phyloP scores from a whole-genome alignment of 2,329 filamentous ascomycete species.

The Xylariaceae sp. region DNA sequence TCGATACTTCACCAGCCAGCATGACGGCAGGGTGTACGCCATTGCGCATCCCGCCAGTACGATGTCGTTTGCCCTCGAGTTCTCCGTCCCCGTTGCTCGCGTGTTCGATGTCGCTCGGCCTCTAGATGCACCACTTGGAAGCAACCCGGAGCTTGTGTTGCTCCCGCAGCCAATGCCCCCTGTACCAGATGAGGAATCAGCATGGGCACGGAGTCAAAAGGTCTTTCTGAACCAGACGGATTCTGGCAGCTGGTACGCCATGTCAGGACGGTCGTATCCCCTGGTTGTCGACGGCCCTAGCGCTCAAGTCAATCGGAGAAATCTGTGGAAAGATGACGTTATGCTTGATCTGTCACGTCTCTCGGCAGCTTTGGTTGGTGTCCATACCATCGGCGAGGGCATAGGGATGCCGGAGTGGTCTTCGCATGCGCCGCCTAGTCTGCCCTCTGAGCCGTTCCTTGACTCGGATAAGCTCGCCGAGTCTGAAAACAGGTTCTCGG shows the following conservation, averaged over 20 bases:
- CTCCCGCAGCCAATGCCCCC: conserved; percentile 78
- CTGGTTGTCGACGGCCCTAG: conserved; percentile 65
- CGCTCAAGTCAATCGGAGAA: conserved; percentile 41
- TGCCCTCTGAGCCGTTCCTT: conserved; percentile 23
- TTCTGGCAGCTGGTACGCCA: conserved; percentile 85
- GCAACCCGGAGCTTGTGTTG: conserved; percentile 71
- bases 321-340: conserved; percentile 44
- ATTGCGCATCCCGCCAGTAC: conserved; percentile 61
- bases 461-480: too few species aligned
- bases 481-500: conserved; percentile 2
- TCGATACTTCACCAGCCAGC: conserved; percentile 80
- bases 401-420: conserved; percentile 34
- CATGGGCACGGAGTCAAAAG: conserved; percentile 52
- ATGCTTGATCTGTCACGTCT: conserved; percentile 43
- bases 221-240: conserved; percentile 86
- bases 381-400: conserved; percentile 55
- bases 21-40: conserved; percentile 78
- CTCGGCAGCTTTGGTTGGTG: conserved; percentile 62
- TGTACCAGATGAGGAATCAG: conserved; percentile 43
- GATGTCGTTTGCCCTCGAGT: conserved; percentile 61
- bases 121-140: conserved; percentile 54
- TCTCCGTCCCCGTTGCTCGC: conserved; percentile 72
- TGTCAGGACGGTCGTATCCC: conserved; percentile 83
- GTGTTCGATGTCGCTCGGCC: conserved; percentile 86
- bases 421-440: conserved; percentile 35